A percentile compares a stretch with the other conserved stretches of the same genome.
Conservation (phyloP, 768 basidiomycete species). For the Fomitopsis pulvina region DNA sequence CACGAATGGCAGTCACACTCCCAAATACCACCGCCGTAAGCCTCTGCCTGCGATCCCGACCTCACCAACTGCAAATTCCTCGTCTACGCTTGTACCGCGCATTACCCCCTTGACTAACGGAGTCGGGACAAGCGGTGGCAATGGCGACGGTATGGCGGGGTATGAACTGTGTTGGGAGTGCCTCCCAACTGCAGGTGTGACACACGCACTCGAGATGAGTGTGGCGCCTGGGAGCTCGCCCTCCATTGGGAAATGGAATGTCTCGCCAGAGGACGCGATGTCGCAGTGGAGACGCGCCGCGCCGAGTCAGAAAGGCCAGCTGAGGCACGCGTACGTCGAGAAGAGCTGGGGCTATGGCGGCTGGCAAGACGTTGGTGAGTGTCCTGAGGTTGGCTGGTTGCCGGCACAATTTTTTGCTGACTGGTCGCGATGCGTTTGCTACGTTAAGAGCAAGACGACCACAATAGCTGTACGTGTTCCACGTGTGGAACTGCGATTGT, state of each 20-base stretch:
- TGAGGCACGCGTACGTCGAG: constrained; percentile 82
- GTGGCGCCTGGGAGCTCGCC: constrained; percentile 44
- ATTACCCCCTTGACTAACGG: background rate
- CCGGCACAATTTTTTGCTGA: background rate
- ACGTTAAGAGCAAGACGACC: constrained; percentile 66
- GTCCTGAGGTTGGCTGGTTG: background rate
- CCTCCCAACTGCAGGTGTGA: constrained; percentile 69
- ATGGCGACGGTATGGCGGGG: constrained; percentile 29
- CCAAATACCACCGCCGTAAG: background rate
- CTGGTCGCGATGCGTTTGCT: background rate
- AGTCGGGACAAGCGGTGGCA: constrained; percentile 5
- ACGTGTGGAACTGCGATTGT: constrained; percentile 65
- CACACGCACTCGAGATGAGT: constrained; percentile 64
- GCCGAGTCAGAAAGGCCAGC: constrained; percentile 64
- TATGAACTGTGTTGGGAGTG: constrained; percentile 85
- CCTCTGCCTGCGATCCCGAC: background rate
- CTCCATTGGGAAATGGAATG: constrained; percentile 31
- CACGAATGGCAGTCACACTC: background rate
- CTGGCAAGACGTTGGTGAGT: constrained; percentile 87
- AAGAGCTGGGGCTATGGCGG: constrained; percentile 78
- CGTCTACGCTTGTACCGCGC: background rate
- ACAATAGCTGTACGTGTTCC: constrained; percentile 59
- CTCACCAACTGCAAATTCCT: background rate
- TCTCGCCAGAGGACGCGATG: constrained; percentile 47
- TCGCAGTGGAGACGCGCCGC: constrained; percentile 62